Evolutionary conservation across 306 rosid genomes (phyloP).

Genomic region (Hylodesmum podocarpum): DNA sequence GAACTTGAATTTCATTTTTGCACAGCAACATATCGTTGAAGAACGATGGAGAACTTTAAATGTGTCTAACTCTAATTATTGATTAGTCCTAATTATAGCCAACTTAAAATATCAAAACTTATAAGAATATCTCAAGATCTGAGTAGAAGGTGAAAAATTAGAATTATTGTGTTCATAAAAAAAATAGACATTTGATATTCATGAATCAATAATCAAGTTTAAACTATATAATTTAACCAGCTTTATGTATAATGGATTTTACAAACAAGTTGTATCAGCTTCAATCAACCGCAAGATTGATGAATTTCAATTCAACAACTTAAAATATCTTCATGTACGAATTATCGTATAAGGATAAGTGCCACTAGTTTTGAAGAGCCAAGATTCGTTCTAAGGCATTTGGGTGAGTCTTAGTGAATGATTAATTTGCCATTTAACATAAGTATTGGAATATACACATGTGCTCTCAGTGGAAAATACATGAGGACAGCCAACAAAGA

Average conservation of each 20-base stretch:
- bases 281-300: not conserved
- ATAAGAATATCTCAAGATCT: no score
- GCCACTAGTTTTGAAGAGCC: constrained; percentile 17
- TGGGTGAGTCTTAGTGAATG: constrained; percentile 5
- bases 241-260: not conserved
- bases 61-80: no score
- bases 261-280: not conserved
- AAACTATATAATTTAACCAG: not conserved
- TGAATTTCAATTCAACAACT: not conserved
- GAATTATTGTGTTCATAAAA: no score
- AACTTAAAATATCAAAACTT: no score
- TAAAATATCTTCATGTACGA: not conserved
- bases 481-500: not conserved
- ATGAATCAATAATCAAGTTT: not conserved
- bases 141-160: no score
- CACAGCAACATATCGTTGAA: no score
- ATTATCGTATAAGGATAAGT: not conserved
- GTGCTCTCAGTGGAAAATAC: not conserved
- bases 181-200: no score
- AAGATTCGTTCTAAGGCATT: not conserved
- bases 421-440: not conserved
- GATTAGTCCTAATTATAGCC: no score
- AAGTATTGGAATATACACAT: not conserved
- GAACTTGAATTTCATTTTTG: no score
- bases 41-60: no score